Base-by-base conservation (phyloP, 169 alveolate genomes). In the Plasmodium yoelii region DNA sequence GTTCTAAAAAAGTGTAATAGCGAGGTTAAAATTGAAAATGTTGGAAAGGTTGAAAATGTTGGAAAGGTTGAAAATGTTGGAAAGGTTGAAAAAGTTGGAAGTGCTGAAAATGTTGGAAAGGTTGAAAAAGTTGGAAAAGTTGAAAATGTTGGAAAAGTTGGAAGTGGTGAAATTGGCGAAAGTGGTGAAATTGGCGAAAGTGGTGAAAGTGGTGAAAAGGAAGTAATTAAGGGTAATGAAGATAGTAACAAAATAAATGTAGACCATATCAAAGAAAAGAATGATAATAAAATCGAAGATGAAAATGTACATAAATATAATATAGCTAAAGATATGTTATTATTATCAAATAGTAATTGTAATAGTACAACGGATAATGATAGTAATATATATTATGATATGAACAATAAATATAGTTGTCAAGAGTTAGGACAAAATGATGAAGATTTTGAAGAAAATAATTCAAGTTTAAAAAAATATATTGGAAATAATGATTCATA, bases 301-400 rank as follows among this genome's bases (percentile, higher is more conserved):
- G 88, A 75, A 63, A 75, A 63, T 63, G 22, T 75, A 6, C 88
- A 75, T 51, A 61, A 55, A 24, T 75, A 75, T 44, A 75, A 75
- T 18, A 61, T 75, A 61, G 72, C 88, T 24, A 75, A 75, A 55
- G 88, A 75, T 9, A 55, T 75, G 88, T 22, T 75, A 18, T 34
- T 75, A n/a, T 63, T 56, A 39, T 55, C 88, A 15, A 60, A 65
- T 18, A 74, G 73, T 39, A 59, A 60, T 44, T 34, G 71, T 57
- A n/a, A 18, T 26, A 73, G 87, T 44, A 73, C 75, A 44, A 51
- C 59, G 0, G 59, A 51, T 6, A 12, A 51, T 51, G 59, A 15
- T 63, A 39, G 72, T 46, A 63, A 34, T n/a, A 44, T 42, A 57
- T 57, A 24, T 19, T 13, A 10, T 57, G 44, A 19, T 0, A 5